Conservation (phyloP, 768 basidiomycete genomes). For the Leccinum olivaceopallidum region DNA sequence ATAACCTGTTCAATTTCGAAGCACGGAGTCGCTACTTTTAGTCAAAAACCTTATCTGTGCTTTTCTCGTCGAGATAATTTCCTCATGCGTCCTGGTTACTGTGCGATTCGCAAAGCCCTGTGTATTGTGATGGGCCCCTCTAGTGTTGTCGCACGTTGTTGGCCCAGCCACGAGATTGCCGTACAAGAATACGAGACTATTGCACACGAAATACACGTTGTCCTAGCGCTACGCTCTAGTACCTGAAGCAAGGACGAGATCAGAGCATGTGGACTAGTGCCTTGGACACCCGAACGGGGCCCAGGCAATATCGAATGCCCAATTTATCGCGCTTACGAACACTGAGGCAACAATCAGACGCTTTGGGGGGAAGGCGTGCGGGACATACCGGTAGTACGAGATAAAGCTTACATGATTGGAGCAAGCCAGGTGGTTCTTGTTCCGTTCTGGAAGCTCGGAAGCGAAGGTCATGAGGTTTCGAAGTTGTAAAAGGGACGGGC, state of each 20-base stretch:
- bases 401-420: constrained; percentile 22
- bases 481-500: constrained; percentile 18
- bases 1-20: constrained; percentile 26
- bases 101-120: constrained; percentile 15
- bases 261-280: background rate
- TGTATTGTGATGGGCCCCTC: constrained; percentile 18
- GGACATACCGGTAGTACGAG: background rate
- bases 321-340: constrained; percentile 10
- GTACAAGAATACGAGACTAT: constrained; percentile 8
- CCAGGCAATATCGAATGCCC: background rate
- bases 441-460: constrained; percentile 30
- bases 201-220: constrained; percentile 23
- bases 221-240: background rate
- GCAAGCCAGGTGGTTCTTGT: constrained; percentile 16
- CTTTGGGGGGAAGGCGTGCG: background rate
- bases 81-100: constrained; percentile 24
- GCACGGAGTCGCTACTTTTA: constrained; percentile 26
- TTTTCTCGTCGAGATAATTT: constrained; percentile 20
- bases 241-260: constrained; percentile 1
- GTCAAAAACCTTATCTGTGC: constrained; percentile 30
- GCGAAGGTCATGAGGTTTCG: constrained; percentile 20
- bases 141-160: constrained; percentile 10
- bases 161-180: constrained; percentile 6
- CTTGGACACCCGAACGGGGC: background rate
- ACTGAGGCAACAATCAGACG: constrained; percentile 4